Base-by-base conservation (phyloP, 2,329 filamentous ascomycete genomes). In the Chaetomium strumarium region DNA sequence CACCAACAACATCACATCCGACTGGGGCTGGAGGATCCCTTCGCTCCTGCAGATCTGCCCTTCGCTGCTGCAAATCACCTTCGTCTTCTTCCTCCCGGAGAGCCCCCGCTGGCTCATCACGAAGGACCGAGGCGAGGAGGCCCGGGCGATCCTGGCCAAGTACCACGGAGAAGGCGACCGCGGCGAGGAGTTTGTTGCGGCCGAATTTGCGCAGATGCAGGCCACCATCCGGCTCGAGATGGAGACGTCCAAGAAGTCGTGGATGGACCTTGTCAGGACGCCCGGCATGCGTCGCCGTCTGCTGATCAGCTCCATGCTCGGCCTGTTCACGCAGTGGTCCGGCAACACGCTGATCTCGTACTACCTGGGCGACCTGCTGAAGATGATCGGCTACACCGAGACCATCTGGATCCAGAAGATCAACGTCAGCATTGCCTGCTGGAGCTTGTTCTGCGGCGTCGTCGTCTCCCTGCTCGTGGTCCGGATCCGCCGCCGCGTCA, bases 301-400 rank as follows among this genome's bases (percentile, higher is more conserved):
- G 3, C 63, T 77, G 40, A 70, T 80, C 57, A 71, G 73, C 13
- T 61, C 67, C 1, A 71, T 75, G 46, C 67, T 79, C 24, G 75
- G 76, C 30, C 60, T 79, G 3, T 78, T 78, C 60, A 75, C 75
- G 1, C 76, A 80, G 60, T 75, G 75, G 67, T 75, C 73, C 36
- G 34, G 68, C n/a, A 54, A 53, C 34, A 47, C 53, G 1, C 37
- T 51, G 34, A 43, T 57, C 37, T 47, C 45, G 44, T 55, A 49
- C 40, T 50, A 50, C 24, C 38, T 34, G 20, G 40, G 47, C 41
- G 20, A 19, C 20, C 47, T 50, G 10, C 38, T 50, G 33, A 24
- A 19, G n/a, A 37, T 50, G 33, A 50, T 50, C 20, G 47, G 47
- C 14, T 50, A 20, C 47, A 33, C 11, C 1, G 33, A 30, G 3